Base-by-base conservation (phyloP, 345 rosid species). In the Eucalyptus sp. region DNA sequence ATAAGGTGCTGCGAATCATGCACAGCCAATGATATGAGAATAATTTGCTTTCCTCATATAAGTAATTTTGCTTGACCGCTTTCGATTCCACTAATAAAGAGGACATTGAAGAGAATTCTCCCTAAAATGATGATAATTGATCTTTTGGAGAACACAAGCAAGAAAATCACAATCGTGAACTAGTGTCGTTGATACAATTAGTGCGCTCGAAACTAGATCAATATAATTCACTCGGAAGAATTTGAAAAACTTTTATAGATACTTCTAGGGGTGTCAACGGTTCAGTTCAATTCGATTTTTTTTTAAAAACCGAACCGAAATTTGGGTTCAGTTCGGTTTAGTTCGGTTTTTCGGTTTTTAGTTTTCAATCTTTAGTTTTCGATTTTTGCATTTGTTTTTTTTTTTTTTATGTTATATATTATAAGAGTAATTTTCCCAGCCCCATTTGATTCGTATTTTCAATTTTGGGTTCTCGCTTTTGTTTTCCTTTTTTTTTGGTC, bases 1-100 rank as follows among this genome's bases (percentile, higher is more conserved):
- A 8, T 33, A 29, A 11, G 27, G 22, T 44, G 89, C 90, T 37
- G 17, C 88, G 89, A 92, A 91, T 94, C 93, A 89, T 93, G 94
- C 94, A 93, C 95, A 88, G 86, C 94, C 94, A 95, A 94, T 95
- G 56, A 93, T 91, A 88, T 95, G 56, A 92, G 91, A 89, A 86
- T 68, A 52, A 56, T 27, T 27, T 58, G 33, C 92, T 93, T 92
- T 93, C 80, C 84, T 10, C 25, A 89, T 93, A 94, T 86, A 91
- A 88, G 92, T 91, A 80, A 87, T 88, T 81, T 87, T 79, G 89
- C 89, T 92, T 90, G 93, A 94, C 94, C 92, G 90, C 94, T 92
- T 91, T 29, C 37, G 71, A 64, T 33, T n/a, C 7, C 44, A 43
- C 44, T 43, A 43, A 43, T 43, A 43, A 43, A 43, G 44, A 43